Evolutionary conservation across 1,284 basidiomycete species (phyloP).

Genomic region (Rhodotorula sp.): DNA sequence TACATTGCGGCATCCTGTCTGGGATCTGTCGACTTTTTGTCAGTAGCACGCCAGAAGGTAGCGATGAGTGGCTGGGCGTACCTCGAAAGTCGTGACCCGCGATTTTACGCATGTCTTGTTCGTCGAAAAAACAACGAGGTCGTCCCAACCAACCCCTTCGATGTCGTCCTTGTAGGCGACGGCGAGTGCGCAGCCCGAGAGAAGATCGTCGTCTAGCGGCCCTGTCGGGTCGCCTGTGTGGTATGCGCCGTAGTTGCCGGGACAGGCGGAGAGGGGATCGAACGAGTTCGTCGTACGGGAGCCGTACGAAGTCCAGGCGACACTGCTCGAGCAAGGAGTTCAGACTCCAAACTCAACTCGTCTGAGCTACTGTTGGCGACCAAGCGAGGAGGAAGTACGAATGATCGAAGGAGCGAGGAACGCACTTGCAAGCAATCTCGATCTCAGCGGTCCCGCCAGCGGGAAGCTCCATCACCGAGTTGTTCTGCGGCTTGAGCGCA

Average conservation of each 20-base stretch:
- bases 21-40: background rate
- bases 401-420: background rate
- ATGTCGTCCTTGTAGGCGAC: slow-evolving; percentile 33
- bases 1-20: slow-evolving; percentile 29
- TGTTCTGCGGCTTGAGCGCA: slow-evolving; percentile 12
- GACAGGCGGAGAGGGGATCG: slow-evolving; percentile 25
- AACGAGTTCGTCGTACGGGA: slow-evolving; percentile 3
- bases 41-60: background rate
- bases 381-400: too few relatives aligned
- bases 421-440: slow-evolving; percentile 33
- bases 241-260: slow-evolving; percentile 30
- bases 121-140: slow-evolving; percentile 19
- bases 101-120: slow-evolving; percentile 14
- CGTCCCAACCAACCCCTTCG: slow-evolving; percentile 15
- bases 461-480: slow-evolving; percentile 25
- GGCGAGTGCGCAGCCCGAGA: slow-evolving; percentile 36
- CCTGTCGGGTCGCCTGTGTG: slow-evolving; percentile 28
- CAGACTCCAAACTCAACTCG: background rate
- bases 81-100: slow-evolving; percentile 11
- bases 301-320: slow-evolving; percentile 32
- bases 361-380: too few relatives aligned
- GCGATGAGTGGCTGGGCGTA: background rate
- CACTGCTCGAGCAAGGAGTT: background rate
- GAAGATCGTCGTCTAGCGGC: slow-evolving; percentile 9
- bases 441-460: slow-evolving; percentile 27